Base-by-base conservation (phyloP, 2,329 filamentous ascomycete genomes). In the Cryphonectria naterciae region DNA sequence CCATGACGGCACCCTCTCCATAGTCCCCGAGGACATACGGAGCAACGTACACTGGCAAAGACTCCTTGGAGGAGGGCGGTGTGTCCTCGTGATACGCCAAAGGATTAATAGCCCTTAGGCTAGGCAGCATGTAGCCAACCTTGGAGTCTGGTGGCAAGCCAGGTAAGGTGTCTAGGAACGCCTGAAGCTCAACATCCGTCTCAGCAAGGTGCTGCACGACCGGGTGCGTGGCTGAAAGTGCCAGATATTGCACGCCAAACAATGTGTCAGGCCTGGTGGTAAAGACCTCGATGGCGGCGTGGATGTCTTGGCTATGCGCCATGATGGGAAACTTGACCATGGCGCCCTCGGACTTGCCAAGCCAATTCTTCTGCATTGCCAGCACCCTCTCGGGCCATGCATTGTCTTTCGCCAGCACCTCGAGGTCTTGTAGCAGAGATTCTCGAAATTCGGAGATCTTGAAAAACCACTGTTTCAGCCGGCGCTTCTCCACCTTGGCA, bases 1-100 rank as follows among this genome's bases (percentile, higher is more conserved):
- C 94, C 94, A 97, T 97, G 1, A 97, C 92, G 13, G 94, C 94
- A 1, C 94, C 94, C 74, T 94, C 92, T 22, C 94, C 93, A 75
- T 97, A 96, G 77, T 94, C 92, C 37, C 91, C 92, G 6, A 97
- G 84, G 15, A 97, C 94, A 77, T 97, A 97, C 0, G 93, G 91
- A 13, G 94, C 93, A 32, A 93, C 92, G 76, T 92, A 97, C 6
- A 97, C 85, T 1, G 94, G 93, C 6, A 97, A 75, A 10, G 86
- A 84, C 74, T 86, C 77, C 77, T 88, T 86, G 46, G 83, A 84
- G 1, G 83, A 82, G n/a, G 85, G 83, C 0, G 85, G 84, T 0
- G 83, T 84, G 1, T 81, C 78, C 8, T 85, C 83, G 54, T 87
- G 82, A 64, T 89, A 87, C 1, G 87, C 84, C 22, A 95, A 78